Evolutionary conservation across 495 filamentous ascomycete species (phyloP), one percentile per base, ranked within the genome.

Genomic region (Lentithecium fluviatile): DNA sequence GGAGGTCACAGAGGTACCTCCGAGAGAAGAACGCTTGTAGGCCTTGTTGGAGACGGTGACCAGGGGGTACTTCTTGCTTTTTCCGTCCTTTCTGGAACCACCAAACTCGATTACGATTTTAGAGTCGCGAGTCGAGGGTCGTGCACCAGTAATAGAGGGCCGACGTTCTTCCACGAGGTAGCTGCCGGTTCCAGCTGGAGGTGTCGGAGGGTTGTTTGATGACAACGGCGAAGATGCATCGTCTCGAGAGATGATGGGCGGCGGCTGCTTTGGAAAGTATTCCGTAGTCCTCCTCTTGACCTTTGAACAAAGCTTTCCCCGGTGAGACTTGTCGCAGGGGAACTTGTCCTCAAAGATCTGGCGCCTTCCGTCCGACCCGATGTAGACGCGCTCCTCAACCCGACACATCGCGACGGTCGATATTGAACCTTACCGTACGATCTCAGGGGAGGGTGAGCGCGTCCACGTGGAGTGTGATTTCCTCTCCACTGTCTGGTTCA

Each of bases 171-270:
- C 37, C 17, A 63, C 50, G 15, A 67, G 45, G 45, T 55, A 54
- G 26, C 52, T 67, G 36, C 64, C 64, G 38, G 40, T 56, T 15
- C 50, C 58, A 15, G 62, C 55, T 0, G 64, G 64, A 6, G 29
- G 29, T 10, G 64, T 67, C 7, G 64, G 64, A 6, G 64, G 64
- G 36, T 63, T 59, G 36, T 53, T 36, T 6, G 58, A 67, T 6
- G 55, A 54, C 29, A 32, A 32, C 6, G 64, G 64, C 17, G 64
- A 67, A 11, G 64, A 45, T 2, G 52, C 36, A 47, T 56, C 49
- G 37, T 67, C 64, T 19, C 60, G 59, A 11, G 52, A 25, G 17
- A 58, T 43, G 40, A 15, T 13, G 19, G 40, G 23, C 13, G 64
- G 25, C 6, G 58, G 53, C 12, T 17, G 26, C 42, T 61, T 34